phyloP scores from a whole-genome alignment of 441 rosid genomes.

The Geranium incanum region DNA sequence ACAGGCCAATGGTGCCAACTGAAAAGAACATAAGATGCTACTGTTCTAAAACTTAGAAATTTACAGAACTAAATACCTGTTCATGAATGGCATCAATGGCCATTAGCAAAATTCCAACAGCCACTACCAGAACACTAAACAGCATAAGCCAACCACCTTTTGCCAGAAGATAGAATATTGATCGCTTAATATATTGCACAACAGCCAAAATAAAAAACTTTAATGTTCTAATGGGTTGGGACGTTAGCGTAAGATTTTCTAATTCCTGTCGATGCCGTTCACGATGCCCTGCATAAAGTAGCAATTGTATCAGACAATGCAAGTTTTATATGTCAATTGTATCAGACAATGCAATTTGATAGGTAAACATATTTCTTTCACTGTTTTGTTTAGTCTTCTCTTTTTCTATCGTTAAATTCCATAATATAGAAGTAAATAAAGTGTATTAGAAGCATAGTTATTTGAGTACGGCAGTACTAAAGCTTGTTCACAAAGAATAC shows the following conservation, averaged over 20 bases:
- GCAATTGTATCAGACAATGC: constrained; percentile 17
- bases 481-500: not conserved
- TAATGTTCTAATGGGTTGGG: constrained; percentile 67
- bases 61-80: constrained; percentile 42
- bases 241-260: constrained; percentile 55
- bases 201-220: constrained; percentile 57
- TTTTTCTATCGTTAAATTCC: not conserved
- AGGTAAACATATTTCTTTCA: not conserved
- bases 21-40: not conserved
- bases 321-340: not conserved
- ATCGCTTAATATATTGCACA: constrained; percentile 44
- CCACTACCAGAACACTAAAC: constrained; percentile 37
- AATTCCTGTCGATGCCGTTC: constrained; percentile 63
- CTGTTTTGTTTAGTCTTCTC: not conserved
- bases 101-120: constrained; percentile 47
- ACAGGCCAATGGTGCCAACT: constrained; percentile 1
- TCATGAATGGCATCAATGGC: constrained; percentile 78
- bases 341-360: constrained; percentile 18
- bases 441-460: not conserved
- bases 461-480: not conserved
- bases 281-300: constrained; percentile 41
- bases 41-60: constrained; percentile 1
- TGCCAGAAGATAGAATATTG: constrained; percentile 48
- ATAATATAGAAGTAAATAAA: not conserved
- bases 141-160: constrained; percentile 67